Conservation (phyloP, 2,329 filamentous ascomycete species). For the Escovopsis weberi region DNA sequence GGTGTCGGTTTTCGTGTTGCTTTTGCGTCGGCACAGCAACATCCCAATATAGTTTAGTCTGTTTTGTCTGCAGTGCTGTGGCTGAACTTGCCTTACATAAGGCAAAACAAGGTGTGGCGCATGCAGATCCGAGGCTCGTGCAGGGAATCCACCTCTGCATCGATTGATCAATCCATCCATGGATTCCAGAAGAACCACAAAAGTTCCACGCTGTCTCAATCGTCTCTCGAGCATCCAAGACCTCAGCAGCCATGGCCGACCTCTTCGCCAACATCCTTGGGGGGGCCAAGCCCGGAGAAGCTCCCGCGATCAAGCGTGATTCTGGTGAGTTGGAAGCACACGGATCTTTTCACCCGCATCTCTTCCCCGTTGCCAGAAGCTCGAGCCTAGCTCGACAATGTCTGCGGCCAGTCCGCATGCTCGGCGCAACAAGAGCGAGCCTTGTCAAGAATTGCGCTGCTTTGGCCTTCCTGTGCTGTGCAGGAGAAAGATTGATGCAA, state of each 20-base stretch:
- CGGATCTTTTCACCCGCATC: no score
- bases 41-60: not conserved
- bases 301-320: slow-evolving; percentile 38
- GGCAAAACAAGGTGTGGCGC: no score
- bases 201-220: slow-evolving; percentile 8
- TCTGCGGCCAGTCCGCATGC: no score
- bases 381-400: no score
- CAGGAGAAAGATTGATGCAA: no score
- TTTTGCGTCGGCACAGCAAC: not conserved
- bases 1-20: no score
- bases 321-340: slow-evolving; percentile 50
- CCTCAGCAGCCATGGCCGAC: slow-evolving; percentile 34
- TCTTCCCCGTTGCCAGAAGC: not conserved
- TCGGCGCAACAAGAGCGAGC: not conserved
- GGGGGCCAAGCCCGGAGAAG: slow-evolving; percentile 39
- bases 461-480: not conserved
- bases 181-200: not conserved
- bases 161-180: no score
- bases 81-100: no score
- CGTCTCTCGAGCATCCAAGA: slow-evolving; percentile 6
- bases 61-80: no score
- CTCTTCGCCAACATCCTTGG: slow-evolving; percentile 57
- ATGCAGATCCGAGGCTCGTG: not conserved
- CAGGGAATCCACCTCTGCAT: no score
- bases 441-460: no score